Evolutionary conservation across 78 protist genomes (phyloP), one percentile per base, ranked within the genome.

Genomic region (Dictyostelium discoideum): DNA sequence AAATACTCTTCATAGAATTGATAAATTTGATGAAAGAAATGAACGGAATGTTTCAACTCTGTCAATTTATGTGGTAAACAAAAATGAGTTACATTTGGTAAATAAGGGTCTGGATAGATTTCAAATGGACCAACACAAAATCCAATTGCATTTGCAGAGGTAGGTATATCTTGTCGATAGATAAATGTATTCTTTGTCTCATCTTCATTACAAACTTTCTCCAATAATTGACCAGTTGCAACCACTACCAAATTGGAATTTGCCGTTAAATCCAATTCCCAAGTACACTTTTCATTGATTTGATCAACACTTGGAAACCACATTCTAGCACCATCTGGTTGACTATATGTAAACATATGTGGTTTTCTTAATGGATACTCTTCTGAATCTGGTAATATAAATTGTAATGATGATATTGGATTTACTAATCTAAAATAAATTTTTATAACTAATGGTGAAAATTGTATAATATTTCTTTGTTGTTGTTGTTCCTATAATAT

Each of bases 221-320:
- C 95, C 26, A 90, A 63, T 18, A 90, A 69, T 39, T 80, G 87
- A 9, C 95, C 95, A 0, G 84, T 73, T 29, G 95, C 81, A 20
- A 90, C 88, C 8, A 90, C 95, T 5, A 90, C 95, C 8, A 82
- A 78, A 44, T 82, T 85, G 5, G 95, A 72, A 32, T 83, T 63
- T 3, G 95, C 88, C 16, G 95, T 90, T 57, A 90, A 72, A 72
- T 90, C 95, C 42, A 90, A 83, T 37, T 90, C 95, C 95, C 95
- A 90, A 37, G 95, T 90, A 42, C 95, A 90, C 32, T 90, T 90
- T 26, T 90, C 95, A 37, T 72, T 18, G 18, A 90, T 29, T 48
- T 83, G 95, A 72, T 90, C 95, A 42, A 77, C 74, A 37, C 93
- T 77, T 42, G 96, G 96, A 40, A 93, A 86, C 96, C 96, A 93